Base-by-base conservation (phyloP, 2,329 filamentous ascomycete species). In the Albophoma yamanashiensis region DNA sequence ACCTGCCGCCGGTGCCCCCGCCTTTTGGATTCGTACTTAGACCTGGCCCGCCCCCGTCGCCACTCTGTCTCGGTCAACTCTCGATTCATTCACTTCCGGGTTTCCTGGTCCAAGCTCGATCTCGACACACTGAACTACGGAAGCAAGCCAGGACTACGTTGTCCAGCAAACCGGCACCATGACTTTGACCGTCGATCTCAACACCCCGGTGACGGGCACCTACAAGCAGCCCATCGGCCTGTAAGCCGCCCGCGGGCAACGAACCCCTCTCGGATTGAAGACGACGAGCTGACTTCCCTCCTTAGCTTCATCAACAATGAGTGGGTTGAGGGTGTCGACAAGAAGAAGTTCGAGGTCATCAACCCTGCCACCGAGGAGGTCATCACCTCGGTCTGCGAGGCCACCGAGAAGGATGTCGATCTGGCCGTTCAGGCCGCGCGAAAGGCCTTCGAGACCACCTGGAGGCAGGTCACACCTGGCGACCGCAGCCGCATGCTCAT, bases 311-410 rank as follows among this genome's bases (percentile, higher is more conserved):
- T 96, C 83, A 92, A 94, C 84, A 92, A 93, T 76, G 89, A 97
- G 77, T 97, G 88, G 78, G 85, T 95, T 65, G 74, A 76, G 69
- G 82, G 86, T 73, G 86, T 89, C 64, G 90, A 96, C 68, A 92
- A 92, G 79, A 88, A 91, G 83, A 92, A 88, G 67, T 94, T 96
- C 71, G 91, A 96, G 78, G 89, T 92, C 75, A 88, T 94, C 82
- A 96, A 96, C 83, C 92, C 92, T 62, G 71, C 88, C 65, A 91
- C 85, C 65, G 92, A 96, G 76, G 86, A 92, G 76, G 85, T 91
- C 70, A 95, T 96, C 79, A 84, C 81, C 80, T 87, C 86, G 59
- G 89, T 96, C 68, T 79, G 85, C 72, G 92, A 96, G 78, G 92
- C 88, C 71, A 89, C 88, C 65, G 91, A 95, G 81, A 92, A 95